Conservation (phyloP, 352 stramenopile genomes). For the Pythium apleroticum region DNA sequence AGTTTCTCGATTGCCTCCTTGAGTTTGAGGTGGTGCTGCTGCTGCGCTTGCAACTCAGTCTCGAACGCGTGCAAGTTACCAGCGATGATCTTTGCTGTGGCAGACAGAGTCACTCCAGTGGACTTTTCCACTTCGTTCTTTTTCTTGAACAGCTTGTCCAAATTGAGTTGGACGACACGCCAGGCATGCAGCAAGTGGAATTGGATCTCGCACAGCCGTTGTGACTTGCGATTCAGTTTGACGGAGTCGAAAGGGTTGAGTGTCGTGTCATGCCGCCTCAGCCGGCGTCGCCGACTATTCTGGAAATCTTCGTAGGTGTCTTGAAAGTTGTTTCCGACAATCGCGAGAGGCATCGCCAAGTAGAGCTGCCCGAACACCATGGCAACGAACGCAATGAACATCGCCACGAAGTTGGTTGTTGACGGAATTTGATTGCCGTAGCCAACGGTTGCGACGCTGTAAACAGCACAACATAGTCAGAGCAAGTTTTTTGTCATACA, state of each 20-base stretch:
- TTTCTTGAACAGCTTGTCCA: conserved; percentile 33
- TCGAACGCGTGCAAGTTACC: conserved; percentile 18
- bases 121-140: neutral
- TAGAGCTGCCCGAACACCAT: conserved; percentile 85
- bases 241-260: conserved; percentile 55
- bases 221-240: conserved; percentile 41
- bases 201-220: conserved; percentile 62
- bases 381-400: conserved; percentile 51
- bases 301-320: conserved; percentile 62
- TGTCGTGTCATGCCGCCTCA: conserved; percentile 47
- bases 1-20: conserved; percentile 45
- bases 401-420: conserved; percentile 47
- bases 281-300: conserved; percentile 49
- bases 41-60: conserved; percentile 35
- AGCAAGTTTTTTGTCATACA: too few species aligned
- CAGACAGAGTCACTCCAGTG: neutral
- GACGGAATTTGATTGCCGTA: conserved; percentile 71
- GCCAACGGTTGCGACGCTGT: conserved; percentile 70
- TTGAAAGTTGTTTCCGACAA: conserved; percentile 78
- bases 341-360: conserved; percentile 74
- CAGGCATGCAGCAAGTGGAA: conserved; percentile 56
- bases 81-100: neutral
- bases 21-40: conserved; percentile 39
- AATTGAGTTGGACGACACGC: conserved; percentile 45
- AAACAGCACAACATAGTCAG: conserved; percentile 3